A percentile compares a stretch with the other conserved stretches of the same genome.
phyloP scores from a whole-genome alignment of 2,329 filamentous ascomycete species.

The Keithomyces neogunnii region DNA sequence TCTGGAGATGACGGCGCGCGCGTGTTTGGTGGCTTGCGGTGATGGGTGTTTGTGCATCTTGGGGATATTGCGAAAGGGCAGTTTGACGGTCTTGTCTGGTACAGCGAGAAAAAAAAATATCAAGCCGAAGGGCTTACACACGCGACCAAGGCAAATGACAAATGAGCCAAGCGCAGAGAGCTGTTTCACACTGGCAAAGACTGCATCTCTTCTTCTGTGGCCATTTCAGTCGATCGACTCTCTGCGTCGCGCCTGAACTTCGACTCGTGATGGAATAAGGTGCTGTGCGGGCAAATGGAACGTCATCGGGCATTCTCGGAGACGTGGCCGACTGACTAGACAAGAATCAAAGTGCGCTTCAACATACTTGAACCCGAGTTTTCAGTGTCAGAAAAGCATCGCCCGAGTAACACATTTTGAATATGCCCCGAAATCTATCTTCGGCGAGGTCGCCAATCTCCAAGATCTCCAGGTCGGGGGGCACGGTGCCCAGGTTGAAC shows the following conservation, averaged over 20 bases:
- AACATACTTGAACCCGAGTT: constrained; percentile 80
- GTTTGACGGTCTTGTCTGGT: constrained; percentile 4
- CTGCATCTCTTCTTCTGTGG: background rate
- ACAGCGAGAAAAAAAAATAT: background rate
- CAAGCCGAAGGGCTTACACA: background rate
- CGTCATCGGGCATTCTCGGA: constrained; percentile 13
- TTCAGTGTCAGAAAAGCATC: constrained; percentile 93
- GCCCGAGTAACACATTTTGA: constrained; percentile 97
- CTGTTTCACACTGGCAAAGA: background rate
- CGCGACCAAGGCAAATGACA: background rate
- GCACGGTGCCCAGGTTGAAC: constrained; percentile 89
- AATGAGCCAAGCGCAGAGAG: background rate
- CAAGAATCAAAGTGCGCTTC: constrained; percentile 4
- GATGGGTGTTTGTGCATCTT: background rate
- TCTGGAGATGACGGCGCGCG: background rate
- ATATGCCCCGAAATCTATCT: constrained; percentile 94
- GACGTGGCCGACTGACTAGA: background rate
- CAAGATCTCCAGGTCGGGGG: constrained; percentile 90
- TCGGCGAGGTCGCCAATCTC: constrained; percentile 97
- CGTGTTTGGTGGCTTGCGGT: background rate
- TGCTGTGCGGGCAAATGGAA: constrained; percentile 2
- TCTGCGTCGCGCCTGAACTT: background rate
- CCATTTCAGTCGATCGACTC: background rate
- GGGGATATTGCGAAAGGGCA: no score
- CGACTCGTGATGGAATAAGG: background rate